These are phyloP conservation scores for Clavaria fumosa DNA, from an alignment of 768 basidiomycete genomes.

Conservation along the genomic window DNA sequence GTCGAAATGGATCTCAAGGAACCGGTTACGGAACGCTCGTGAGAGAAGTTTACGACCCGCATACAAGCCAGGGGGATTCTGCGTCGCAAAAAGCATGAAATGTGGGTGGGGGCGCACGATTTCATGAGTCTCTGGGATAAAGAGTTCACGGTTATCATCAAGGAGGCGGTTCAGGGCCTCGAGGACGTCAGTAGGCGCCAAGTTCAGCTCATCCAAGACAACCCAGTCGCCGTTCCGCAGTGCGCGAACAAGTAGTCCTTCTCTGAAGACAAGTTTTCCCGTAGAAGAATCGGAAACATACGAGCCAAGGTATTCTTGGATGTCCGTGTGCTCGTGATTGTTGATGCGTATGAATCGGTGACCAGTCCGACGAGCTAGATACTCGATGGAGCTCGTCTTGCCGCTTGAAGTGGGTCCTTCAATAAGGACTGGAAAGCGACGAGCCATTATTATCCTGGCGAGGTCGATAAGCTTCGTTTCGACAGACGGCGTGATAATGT, in stretches of 20 bases:
- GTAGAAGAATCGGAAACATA: conserved; percentile 87
- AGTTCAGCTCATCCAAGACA: conserved; percentile 91
- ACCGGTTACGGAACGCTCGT: conserved; percentile 91
- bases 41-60: conserved; percentile 91
- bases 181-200: conserved; percentile 94
- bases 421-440: conserved; percentile 86
- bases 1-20: conserved; percentile 93
- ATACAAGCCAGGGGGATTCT: conserved; percentile 93
- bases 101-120: conserved; percentile 84
- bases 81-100: conserved; percentile 97
- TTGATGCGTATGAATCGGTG: conserved; percentile 97
- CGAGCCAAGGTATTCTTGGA: conserved; percentile 95
- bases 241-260: conserved; percentile 87
- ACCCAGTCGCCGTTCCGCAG: conserved; percentile 92
- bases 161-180: conserved; percentile 93
- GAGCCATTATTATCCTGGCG: conserved; percentile 78
- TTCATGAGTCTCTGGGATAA: conserved; percentile 93
- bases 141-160: conserved; percentile 92
- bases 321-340: conserved; percentile 99
- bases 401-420: conserved; percentile 97
- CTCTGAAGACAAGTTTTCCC: conserved; percentile 90
- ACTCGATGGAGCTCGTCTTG: conserved; percentile 95
- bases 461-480: conserved; percentile 88
- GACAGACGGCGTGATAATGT: conserved; percentile 92
- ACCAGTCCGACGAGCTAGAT: conserved; percentile 82